These are phyloP conservation scores for Rhodomyrtus psidioides DNA, from an alignment of 441 rosid species.

Conservation along the genomic window DNA sequence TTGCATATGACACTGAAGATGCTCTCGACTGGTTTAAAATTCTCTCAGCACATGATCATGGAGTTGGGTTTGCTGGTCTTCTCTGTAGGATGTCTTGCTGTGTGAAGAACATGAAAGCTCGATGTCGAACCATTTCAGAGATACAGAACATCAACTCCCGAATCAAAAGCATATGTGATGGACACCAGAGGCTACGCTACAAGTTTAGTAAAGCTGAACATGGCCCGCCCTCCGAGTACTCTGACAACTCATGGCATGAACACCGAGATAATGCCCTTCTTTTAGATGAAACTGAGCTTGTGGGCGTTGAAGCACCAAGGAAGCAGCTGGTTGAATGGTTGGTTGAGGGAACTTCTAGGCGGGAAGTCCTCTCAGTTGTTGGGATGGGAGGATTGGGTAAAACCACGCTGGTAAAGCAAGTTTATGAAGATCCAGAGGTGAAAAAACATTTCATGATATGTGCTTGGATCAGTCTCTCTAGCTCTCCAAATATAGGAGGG, in stretches of 20 bases:
- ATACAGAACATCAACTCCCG: neutral
- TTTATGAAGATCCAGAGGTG: neutral
- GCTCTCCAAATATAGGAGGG: neutral
- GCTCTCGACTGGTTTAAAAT: constrained; percentile 31
- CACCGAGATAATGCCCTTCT: neutral
- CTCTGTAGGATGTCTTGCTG: neutral
- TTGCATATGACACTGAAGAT: constrained; percentile 35
- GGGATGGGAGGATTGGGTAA: neutral
- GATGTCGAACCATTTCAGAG: neutral
- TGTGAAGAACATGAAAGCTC: neutral
- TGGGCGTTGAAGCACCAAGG: neutral
- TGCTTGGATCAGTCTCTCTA: neutral
- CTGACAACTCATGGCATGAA: neutral
- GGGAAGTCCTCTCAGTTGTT: neutral
- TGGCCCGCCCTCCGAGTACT: neutral
- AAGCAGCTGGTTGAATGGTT: neutral
- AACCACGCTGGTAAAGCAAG: neutral
- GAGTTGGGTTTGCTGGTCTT: neutral
- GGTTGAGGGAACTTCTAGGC: neutral
- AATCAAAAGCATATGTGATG: neutral
- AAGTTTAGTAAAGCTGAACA: neutral
- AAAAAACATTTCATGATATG: neutral
- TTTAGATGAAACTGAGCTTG: neutral
- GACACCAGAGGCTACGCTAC: neutral
- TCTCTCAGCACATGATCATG: neutral